Evolutionary conservation across 2,329 filamentous ascomycete species (phyloP).

Genomic region (Trichoderma semiorbis): DNA sequence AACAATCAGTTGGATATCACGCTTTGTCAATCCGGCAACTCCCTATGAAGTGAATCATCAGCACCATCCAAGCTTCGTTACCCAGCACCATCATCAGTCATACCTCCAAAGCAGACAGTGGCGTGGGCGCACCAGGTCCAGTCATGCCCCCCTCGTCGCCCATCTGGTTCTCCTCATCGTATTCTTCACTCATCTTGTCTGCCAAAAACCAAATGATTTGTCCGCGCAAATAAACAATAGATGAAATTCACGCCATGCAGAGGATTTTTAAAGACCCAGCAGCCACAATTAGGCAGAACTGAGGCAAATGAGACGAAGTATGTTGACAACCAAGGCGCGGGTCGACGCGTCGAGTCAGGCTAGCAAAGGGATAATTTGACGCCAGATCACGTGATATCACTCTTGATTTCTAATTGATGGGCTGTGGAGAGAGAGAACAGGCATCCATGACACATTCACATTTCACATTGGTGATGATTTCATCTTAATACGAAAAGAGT

Average conservation of each 20-base stretch:
- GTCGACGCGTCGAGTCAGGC: slow-evolving; percentile 33
- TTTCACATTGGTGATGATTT: neutral
- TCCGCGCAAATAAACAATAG: neutral
- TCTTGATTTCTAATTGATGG: slow-evolving; percentile 9
- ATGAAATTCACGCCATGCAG: neutral
- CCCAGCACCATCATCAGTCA: slow-evolving; percentile 24
- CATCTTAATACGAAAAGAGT: neutral
- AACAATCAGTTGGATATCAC: slow-evolving; percentile 88
- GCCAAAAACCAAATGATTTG: neutral
- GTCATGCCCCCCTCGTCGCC: slow-evolving; percentile 69
- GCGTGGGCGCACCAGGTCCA: slow-evolving; percentile 90
- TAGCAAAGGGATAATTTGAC: slow-evolving; percentile 29
- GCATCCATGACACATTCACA: neutral
- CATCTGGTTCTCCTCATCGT: slow-evolving; percentile 64
- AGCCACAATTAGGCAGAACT: slow-evolving; percentile 8
- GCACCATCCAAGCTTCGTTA: neutral
- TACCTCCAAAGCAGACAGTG: slow-evolving; percentile 82
- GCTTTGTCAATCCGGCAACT: slow-evolving; percentile 81
- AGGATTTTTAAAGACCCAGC: neutral
- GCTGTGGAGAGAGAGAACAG: neutral
- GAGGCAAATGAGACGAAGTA: slow-evolving; percentile 21
- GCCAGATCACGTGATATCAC: slow-evolving; percentile 38
- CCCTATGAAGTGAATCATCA: slow-evolving; percentile 53
- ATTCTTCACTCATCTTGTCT: slow-evolving; percentile 47
- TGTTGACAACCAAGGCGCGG: slow-evolving; percentile 29